Evolutionary conservation across 805 yeast species (phyloP).

Genomic region (Lipomyces sp.): DNA sequence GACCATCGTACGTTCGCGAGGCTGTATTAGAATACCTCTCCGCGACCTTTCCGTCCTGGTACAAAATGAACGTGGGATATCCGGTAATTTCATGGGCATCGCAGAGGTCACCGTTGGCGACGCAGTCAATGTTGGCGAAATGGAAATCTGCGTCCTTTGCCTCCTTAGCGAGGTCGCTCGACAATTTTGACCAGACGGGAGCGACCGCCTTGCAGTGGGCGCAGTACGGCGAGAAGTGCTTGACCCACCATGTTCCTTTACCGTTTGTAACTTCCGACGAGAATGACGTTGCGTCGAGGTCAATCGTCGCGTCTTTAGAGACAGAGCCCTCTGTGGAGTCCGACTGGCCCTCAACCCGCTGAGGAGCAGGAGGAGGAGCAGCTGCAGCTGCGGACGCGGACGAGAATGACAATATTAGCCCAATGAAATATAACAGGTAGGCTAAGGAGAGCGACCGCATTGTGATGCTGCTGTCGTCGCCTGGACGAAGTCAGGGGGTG

Average conservation of each 20-base stretch:
- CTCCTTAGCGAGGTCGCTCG: conserved; percentile 55
- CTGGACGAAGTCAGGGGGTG: conserved; percentile 7
- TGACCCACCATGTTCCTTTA: conserved; percentile 73
- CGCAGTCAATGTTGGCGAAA: conserved; percentile 77
- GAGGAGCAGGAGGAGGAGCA: neutral
- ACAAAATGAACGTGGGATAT: conserved; percentile 77
- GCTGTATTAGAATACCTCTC: conserved; percentile 36
- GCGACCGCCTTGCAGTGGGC: conserved; percentile 77
- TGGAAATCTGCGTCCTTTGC: conserved; percentile 58
- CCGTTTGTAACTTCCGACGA: conserved; percentile 10
- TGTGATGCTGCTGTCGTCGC: neutral
- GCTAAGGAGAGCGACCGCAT: neutral
- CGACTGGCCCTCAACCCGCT: neutral
- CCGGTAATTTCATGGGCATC: conserved; percentile 60
- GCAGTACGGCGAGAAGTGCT: conserved; percentile 91
- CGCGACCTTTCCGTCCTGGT: conserved; percentile 47
- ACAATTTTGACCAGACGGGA: conserved; percentile 81
- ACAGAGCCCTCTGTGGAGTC: conserved; percentile 7
- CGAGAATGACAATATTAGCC: neutral
- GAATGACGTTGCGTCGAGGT: conserved; percentile 28
- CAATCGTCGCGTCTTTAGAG: conserved; percentile 17
- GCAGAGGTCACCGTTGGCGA: conserved; percentile 86
- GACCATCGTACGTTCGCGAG: conserved; percentile 25
- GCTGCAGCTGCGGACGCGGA: neutral
- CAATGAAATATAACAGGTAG: neutral